phyloP scores from a whole-genome alignment of 2,329 filamentous ascomycete genomes.

The Rhynchosporium agropyri region DNA sequence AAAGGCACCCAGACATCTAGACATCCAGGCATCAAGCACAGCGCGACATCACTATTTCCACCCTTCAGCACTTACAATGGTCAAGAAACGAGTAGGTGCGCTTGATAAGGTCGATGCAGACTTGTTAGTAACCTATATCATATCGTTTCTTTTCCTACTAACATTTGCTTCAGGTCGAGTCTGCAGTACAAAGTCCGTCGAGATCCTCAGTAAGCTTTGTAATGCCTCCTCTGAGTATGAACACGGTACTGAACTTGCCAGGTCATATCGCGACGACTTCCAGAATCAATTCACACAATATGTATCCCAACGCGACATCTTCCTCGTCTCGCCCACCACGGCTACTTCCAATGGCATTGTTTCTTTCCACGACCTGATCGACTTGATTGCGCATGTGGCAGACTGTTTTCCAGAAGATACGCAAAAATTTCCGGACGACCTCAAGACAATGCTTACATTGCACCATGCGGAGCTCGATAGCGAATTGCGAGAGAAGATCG shows the following conservation, averaged over 20 bases:
- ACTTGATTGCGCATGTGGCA: constrained; percentile 90
- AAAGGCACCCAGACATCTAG: too few species aligned
- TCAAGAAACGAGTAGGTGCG: constrained; percentile 86
- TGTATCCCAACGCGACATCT: constrained; percentile 87
- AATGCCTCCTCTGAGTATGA: not conserved
- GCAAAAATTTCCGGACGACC: constrained; percentile 73
- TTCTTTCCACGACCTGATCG: constrained; percentile 87
- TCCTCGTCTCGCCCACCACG: constrained; percentile 78
- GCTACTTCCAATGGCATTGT: constrained; percentile 78
- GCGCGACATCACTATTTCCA: not conserved
- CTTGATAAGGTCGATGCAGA: constrained; percentile 96
- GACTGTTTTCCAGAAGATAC: constrained; percentile 90
- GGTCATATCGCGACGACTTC: constrained; percentile 90
- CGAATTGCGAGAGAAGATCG: constrained; percentile 91
- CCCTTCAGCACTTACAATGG: constrained; percentile 55
- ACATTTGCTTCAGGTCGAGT: constrained; percentile 62
- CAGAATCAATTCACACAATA: constrained; percentile 88
- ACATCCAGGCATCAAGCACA: too few species aligned
- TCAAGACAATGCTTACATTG: constrained; percentile 77
- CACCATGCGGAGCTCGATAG: constrained; percentile 83
- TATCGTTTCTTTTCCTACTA: constrained; percentile 18
- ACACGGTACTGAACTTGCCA: constrained; percentile 41
- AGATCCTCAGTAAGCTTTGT: constrained; percentile 69
- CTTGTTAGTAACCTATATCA: constrained; percentile 54
- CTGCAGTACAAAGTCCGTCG: constrained; percentile 89